Evolutionary conservation across 768 basidiomycete genomes (phyloP).

Genomic region (Xerocomus spinulosus): DNA sequence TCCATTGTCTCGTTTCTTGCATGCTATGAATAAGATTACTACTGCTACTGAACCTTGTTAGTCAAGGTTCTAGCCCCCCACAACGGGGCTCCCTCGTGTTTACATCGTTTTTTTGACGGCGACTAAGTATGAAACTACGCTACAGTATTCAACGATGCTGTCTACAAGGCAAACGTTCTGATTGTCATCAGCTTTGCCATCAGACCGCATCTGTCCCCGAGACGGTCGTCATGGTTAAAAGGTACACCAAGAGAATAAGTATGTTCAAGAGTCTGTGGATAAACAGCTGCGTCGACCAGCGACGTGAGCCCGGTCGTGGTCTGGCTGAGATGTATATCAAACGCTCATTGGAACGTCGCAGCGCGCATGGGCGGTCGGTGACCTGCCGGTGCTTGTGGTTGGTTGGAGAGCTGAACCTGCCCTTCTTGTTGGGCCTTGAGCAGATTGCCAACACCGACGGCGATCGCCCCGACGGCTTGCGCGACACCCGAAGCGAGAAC

Average conservation of each 20-base stretch:
- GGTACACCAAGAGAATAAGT: constrained; percentile 21
- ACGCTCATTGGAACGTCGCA: constrained; percentile 27
- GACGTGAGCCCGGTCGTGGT: constrained; percentile 10
- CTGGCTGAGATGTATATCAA: not conserved
- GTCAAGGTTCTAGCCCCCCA: constrained; percentile 22
- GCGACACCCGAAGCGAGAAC: constrained; percentile 68
- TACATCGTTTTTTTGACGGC: constrained; percentile 24
- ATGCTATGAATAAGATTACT: constrained; percentile 11
- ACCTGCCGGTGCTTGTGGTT: constrained; percentile 12
- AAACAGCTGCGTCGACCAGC: constrained; percentile 21
- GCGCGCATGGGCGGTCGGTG: constrained; percentile 28
- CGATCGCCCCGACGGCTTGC: constrained; percentile 76
- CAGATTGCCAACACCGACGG: constrained; percentile 63
- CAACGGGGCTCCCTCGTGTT: constrained; percentile 26
- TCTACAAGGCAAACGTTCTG: constrained; percentile 7
- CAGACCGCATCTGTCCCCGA: not conserved
- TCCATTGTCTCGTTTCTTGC: constrained; percentile 11
- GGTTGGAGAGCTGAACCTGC: constrained; percentile 27
- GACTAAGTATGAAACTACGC: constrained; percentile 16
- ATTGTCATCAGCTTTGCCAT: constrained; percentile 11
- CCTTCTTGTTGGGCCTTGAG: constrained; percentile 47
- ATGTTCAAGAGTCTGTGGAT: constrained; percentile 15
- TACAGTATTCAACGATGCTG: constrained; percentile 15
- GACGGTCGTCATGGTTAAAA: constrained; percentile 9
- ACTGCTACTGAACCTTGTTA: constrained; percentile 19